Conservation (phyloP, 2,329 filamentous ascomycete species). For the Aspergillus hortae region DNA sequence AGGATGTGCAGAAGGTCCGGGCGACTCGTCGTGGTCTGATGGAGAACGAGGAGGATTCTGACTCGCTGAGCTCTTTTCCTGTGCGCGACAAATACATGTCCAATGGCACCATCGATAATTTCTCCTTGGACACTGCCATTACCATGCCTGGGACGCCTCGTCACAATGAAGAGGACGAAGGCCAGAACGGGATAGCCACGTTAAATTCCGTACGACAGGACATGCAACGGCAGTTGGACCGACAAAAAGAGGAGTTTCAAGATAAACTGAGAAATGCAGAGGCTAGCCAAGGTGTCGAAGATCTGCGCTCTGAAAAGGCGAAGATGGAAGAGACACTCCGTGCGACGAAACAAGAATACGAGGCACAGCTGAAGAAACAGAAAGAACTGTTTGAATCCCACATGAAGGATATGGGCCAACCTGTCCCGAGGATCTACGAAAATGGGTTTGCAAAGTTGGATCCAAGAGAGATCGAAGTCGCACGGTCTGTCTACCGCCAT, state of each 20-base stretch:
- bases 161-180: conserved; percentile 67
- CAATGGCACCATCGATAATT: conserved; percentile 90
- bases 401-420: conserved; percentile 66
- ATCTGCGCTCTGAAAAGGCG: conserved; percentile 75
- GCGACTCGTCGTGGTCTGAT: conserved; percentile 73
- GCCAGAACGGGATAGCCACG: conserved; percentile 50
- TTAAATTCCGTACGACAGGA: conserved; percentile 73
- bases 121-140: conserved; percentile 87
- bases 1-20: conserved; percentile 85
- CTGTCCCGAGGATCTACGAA: conserved; percentile 52
- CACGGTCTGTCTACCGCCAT: conserved; percentile 62
- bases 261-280: conserved; percentile 73
- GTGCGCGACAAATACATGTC: conserved; percentile 93
- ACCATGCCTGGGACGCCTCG: conserved; percentile 89
- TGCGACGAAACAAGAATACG: conserved; percentile 81
- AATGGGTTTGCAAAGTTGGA: conserved; percentile 54
- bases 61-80: conserved; percentile 83
- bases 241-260: conserved; percentile 78
- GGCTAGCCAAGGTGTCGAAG: conserved; percentile 70
- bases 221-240: conserved; percentile 78
- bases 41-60: conserved; percentile 70
- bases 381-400: conserved; percentile 81
- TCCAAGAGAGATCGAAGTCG: conserved; percentile 68
- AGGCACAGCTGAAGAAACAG: conserved; percentile 77
- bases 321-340: conserved; percentile 80